phyloP scores from a whole-genome alignment of 129 eudicot genomes.

The Logfia minima region DNA sequence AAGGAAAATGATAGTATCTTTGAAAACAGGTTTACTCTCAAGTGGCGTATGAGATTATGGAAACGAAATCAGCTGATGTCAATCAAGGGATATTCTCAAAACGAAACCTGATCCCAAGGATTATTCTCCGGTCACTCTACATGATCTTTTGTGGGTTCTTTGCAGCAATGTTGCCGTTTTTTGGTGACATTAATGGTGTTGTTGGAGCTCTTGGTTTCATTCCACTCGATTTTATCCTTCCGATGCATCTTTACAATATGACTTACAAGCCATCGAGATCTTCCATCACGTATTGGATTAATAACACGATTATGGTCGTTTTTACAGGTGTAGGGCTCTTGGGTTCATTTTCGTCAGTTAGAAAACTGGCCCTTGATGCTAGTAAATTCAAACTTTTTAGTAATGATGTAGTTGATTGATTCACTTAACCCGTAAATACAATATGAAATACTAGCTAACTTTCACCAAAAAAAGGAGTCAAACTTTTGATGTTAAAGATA shows the following conservation, averaged over 20 bases:
- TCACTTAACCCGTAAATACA: not conserved
- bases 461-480: not conserved
- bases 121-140: constrained; percentile 71
- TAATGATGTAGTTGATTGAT: constrained; percentile 53
- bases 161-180: constrained; percentile 92
- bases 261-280: constrained; percentile 62
- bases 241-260: constrained; percentile 93
- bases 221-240: constrained; percentile 90
- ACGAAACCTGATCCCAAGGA: constrained; percentile 79
- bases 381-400: constrained; percentile 77
- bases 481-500: not conserved
- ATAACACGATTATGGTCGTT: constrained; percentile 44
- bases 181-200: constrained; percentile 77
- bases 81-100: constrained; percentile 79
- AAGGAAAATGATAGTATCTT: not conserved
- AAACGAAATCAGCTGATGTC: constrained; percentile 82
- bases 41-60: constrained; percentile 96
- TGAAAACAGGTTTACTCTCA: constrained; percentile 80
- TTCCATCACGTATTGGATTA: constrained; percentile 60
- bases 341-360: constrained; percentile 74
- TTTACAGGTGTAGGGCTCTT: constrained; percentile 75
- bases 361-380: constrained; percentile 83
- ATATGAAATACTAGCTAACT: not conserved
- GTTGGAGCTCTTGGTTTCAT: constrained; percentile 90
- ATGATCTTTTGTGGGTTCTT: constrained; percentile 75